Evolutionary conservation across 2,329 filamentous ascomycete species (phyloP).

Genomic region (Emergomyces africanus): DNA sequence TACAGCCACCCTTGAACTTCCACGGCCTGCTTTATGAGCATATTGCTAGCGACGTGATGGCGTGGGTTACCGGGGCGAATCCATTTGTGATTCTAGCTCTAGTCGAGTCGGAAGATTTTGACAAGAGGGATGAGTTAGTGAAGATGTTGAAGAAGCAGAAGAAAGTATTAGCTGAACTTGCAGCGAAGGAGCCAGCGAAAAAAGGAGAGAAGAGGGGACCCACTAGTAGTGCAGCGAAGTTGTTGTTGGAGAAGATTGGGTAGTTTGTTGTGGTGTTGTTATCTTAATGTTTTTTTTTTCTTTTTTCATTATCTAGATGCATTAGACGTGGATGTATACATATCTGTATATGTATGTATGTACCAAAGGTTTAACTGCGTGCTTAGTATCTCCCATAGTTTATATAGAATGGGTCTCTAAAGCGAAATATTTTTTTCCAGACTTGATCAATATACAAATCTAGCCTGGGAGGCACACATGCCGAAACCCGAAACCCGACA

Average conservation of each 20-base stretch:
- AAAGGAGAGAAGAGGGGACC: constrained; percentile 28
- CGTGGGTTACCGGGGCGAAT: constrained; percentile 77
- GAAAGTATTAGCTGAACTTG: constrained; percentile 48
- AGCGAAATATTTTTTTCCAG: neutral
- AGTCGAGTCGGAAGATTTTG: constrained; percentile 61
- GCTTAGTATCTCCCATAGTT: neutral
- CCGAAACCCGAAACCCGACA: too few relatives aligned
- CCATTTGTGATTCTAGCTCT: constrained; percentile 78
- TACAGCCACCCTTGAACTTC: constrained; percentile 69
- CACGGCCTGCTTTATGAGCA: constrained; percentile 74
- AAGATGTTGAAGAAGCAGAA: constrained; percentile 60
- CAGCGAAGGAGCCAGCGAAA: constrained; percentile 45
- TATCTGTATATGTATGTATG: neutral
- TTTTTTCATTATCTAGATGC: neutral
- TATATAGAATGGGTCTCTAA: neutral
- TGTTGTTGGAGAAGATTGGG: constrained; percentile 26
- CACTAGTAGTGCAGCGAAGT: constrained; percentile 36
- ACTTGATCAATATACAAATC: neutral
- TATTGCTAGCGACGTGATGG: constrained; percentile 52
- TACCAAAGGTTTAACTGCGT: neutral
- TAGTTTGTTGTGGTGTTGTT: neutral
- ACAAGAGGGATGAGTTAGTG: constrained; percentile 51
- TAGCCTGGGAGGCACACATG: neutral
- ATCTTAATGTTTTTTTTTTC: neutral
- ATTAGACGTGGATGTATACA: neutral